These are phyloP conservation scores for Inonotus obliquus DNA, from an alignment of 1,284 basidiomycete species.

Conservation along the genomic window DNA sequence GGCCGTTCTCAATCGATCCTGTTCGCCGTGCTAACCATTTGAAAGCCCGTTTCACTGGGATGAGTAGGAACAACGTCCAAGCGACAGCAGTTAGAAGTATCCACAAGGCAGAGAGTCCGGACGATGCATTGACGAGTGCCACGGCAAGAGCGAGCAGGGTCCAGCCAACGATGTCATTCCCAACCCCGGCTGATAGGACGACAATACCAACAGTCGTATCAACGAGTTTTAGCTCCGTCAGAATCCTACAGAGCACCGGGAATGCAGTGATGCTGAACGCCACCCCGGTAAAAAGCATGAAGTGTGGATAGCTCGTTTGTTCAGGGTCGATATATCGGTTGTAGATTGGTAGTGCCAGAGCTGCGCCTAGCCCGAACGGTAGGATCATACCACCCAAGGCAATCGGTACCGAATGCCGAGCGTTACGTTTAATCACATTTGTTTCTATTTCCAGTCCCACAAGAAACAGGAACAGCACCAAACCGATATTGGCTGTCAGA, in stretches of 20 bases:
- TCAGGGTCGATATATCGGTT: constrained; percentile 65
- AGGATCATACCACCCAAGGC: constrained; percentile 67
- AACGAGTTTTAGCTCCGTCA: constrained; percentile 78
- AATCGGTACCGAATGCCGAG: constrained; percentile 44
- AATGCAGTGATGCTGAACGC: constrained; percentile 93
- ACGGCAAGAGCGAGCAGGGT: constrained; percentile 78
- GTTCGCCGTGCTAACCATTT: constrained; percentile 73
- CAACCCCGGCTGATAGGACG: constrained; percentile 90
- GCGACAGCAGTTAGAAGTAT: constrained; percentile 79
- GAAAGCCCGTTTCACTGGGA: constrained; percentile 61
- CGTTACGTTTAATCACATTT: constrained; percentile 67
- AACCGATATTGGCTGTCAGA: constrained; percentile 89
- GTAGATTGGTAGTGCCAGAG: constrained; percentile 78
- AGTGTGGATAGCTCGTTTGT: constrained; percentile 73
- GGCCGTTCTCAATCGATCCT: constrained; percentile 75
- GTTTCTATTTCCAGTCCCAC: constrained; percentile 90
- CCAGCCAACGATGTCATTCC: constrained; percentile 85
- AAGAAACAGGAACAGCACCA: constrained; percentile 89
- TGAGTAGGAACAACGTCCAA: constrained; percentile 77
- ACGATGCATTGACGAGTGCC: constrained; percentile 82
- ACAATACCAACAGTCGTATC: constrained; percentile 93
- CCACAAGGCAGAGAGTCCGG: constrained; percentile 73
- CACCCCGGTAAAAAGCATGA: constrained; percentile 92
- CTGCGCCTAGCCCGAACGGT: constrained; percentile 85
- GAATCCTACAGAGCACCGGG: constrained; percentile 88